Evolutionary conservation across 192 early-diverging fungal species (phyloP).

Genomic region (Podila clonocystis): DNA sequence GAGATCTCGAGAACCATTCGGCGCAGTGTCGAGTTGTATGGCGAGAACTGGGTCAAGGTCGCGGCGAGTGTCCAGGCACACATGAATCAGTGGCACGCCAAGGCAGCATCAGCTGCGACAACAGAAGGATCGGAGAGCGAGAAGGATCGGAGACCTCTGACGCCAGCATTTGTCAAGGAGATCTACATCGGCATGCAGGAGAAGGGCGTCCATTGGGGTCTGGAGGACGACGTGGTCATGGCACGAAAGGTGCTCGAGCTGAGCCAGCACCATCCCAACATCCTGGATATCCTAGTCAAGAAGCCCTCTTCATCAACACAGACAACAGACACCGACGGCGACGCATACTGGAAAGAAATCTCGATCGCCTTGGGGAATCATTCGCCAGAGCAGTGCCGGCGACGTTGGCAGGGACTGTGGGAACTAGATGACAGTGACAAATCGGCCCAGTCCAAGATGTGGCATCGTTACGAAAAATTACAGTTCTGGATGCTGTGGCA

Average conservation of each 20-base stretch:
- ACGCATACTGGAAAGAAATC: conserved; percentile 27
- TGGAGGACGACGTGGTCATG: conserved; percentile 48
- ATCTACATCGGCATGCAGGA: conserved; percentile 15
- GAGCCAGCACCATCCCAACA: not conserved
- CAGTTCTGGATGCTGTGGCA: conserved; percentile 50
- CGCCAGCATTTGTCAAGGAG: conserved; percentile 3
- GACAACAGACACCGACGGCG: not conserved
- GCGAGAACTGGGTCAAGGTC: conserved; percentile 44
- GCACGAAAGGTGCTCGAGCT: conserved; percentile 22
- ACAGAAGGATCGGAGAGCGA: not conserved
- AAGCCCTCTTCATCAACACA: not conserved
- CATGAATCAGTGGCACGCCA: conserved; percentile 17
- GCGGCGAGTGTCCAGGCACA: conserved; percentile 11
- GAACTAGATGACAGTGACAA: conserved; percentile 17
- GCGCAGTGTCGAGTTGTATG: conserved; percentile 36
- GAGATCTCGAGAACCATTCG: conserved; percentile 3
- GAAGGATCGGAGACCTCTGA: not conserved
- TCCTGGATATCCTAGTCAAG: conserved; percentile 11
- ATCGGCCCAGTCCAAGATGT: conserved; percentile 16
- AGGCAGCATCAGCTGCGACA: not conserved
- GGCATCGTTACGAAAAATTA: conserved; percentile 27
- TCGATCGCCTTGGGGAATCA: conserved; percentile 30
- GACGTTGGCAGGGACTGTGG: conserved; percentile 36
- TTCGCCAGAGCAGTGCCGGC: conserved; percentile 29
- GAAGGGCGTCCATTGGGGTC: conserved; percentile 21